Evolutionary conservation across 2,329 filamentous ascomycete genomes (phyloP), one percentile per base, ranked within the genome.

Genomic region (Helminthosporium solani): DNA sequence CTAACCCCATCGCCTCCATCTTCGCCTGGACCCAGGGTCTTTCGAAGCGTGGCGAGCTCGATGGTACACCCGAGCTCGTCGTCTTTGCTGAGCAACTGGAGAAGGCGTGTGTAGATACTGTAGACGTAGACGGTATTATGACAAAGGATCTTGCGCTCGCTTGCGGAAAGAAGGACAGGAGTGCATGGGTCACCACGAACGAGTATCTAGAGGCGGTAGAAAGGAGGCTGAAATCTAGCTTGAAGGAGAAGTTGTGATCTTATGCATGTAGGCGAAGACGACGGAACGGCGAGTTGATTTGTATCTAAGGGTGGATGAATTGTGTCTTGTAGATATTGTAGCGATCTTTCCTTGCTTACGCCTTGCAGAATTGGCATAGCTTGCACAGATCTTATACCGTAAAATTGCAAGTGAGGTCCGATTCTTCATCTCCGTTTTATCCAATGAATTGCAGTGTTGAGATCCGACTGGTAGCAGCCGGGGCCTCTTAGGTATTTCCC

Each of bases 11-110:
- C 64, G 94, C 94, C 54, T 95, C 90, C 70, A 97, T 99, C 78
- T 99, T 97, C 73, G 94, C 94, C 66, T 99, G 94, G 94, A 97
- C 94, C 50, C 87, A 94, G 49, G 94, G 94, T 65, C 83, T 99
- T 38, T 77, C 89, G 61, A 94, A 96, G 81, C 88, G 94, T 64
- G 94, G 94, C 63, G 87, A 89, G 77, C 84, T 99, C 57, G 94
- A 99, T 74, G 78, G 83, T 42, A 96, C 90, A n/a, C 91, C 91
- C 23, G 91, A 96, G 58, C 79, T 99, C 21, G 84, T 96, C 49
- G 82, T 88, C 40, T 99, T 96, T 66, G 94, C 92, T 48, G 88
- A 97, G 78, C 83, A 81, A 67, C 82, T 99, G 44, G 94, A 99
- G 81, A 81, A 88, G 73, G 94, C 94, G 30, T 96, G 94, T 72